A percentile compares a stretch with the other conserved stretches of the same genome.
Conservation (phyloP, 805 yeast species). For the Ogataea kodamae region DNA sequence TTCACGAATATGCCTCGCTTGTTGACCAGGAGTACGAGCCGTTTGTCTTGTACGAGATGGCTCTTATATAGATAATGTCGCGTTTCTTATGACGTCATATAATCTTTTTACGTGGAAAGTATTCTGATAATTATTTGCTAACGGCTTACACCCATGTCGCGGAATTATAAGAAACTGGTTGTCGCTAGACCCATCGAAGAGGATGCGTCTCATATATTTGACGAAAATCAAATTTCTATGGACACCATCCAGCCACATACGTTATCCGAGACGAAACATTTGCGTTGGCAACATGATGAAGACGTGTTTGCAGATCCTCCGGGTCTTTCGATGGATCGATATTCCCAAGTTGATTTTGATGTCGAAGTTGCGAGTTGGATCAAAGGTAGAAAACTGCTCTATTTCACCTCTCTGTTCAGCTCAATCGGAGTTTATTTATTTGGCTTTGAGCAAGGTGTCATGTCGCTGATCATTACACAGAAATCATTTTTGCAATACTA, state of each 20-base stretch:
- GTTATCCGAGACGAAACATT: slow-evolving; percentile 8
- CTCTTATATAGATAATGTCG: slow-evolving; percentile 33
- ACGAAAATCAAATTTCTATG: slow-evolving; percentile 10
- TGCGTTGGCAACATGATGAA: slow-evolving; percentile 15
- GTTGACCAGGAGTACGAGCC: slow-evolving; percentile 97
- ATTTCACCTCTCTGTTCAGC: slow-evolving; percentile 27
- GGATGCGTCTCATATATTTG: slow-evolving; percentile 13
- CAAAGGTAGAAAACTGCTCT: slow-evolving; percentile 25
- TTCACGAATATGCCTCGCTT: slow-evolving; percentile 84
- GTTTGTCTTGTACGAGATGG: slow-evolving; percentile 75
- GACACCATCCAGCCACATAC: slow-evolving; percentile 6
- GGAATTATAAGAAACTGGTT: slow-evolving; percentile 15
- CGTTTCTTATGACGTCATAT: slow-evolving; percentile 8
- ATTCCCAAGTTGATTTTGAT: slow-evolving; percentile 23
- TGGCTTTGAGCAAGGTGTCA: slow-evolving; percentile 73
- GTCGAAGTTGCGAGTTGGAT: slow-evolving; percentile 16
- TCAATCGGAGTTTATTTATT: slow-evolving; percentile 45
- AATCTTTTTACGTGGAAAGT: slow-evolving; percentile 5
- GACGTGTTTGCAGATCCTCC: slow-evolving; percentile 11
- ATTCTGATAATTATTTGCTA: no score
- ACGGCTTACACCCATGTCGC: slow-evolving; percentile 15
- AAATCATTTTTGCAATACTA: slow-evolving; percentile 64
- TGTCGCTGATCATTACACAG: slow-evolving; percentile 78
- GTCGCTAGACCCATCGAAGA: slow-evolving; percentile 12
- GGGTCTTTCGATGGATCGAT: slow-evolving; percentile 5